Evolutionary conservation across 2,329 filamentous ascomycete species (phyloP).

Genomic region (Stromatinia cepivora): DNA sequence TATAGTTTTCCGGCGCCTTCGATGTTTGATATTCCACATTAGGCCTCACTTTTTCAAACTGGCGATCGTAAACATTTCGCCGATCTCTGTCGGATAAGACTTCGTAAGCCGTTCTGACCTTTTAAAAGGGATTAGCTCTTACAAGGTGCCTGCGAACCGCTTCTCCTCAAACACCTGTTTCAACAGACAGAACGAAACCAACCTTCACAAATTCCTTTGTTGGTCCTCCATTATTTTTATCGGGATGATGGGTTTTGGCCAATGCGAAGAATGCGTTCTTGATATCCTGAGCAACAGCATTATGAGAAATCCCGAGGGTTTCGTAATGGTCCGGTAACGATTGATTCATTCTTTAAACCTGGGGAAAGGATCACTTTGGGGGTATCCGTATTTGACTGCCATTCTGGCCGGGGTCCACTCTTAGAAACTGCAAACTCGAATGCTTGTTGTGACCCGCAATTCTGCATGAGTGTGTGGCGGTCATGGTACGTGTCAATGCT

Average conservation of each 20-base stretch:
- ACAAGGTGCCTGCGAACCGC: neutral
- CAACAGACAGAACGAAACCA: neutral
- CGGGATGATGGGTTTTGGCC: conserved; percentile 16
- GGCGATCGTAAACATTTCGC: conserved; percentile 1
- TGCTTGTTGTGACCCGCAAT: conserved; percentile 10
- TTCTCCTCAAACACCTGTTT: neutral
- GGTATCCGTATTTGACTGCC: neutral
- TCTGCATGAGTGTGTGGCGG: neutral
- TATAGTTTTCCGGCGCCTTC: neutral
- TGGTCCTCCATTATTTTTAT: conserved; percentile 15
- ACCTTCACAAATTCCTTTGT: conserved; percentile 12
- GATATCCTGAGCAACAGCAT: conserved; percentile 14
- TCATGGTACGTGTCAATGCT: conserved; percentile 11
- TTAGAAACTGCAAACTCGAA: neutral
- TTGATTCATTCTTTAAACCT: conserved; percentile 10
- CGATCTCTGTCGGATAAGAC: conserved; percentile 1
- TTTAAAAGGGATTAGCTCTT: neutral
- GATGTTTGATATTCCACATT: neutral
- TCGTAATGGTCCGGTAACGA: conserved; percentile 6
- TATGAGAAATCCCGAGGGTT: neutral
- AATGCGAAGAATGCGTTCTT: conserved; percentile 17
- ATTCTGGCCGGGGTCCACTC: conserved; percentile 4
- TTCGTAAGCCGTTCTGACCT: conserved; percentile 13
- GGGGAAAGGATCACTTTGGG: conserved; percentile 1
- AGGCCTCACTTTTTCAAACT: neutral